These are phyloP conservation scores for Saitoella complicata DNA, from an alignment of 805 yeast genomes.

Conservation along the genomic window DNA sequence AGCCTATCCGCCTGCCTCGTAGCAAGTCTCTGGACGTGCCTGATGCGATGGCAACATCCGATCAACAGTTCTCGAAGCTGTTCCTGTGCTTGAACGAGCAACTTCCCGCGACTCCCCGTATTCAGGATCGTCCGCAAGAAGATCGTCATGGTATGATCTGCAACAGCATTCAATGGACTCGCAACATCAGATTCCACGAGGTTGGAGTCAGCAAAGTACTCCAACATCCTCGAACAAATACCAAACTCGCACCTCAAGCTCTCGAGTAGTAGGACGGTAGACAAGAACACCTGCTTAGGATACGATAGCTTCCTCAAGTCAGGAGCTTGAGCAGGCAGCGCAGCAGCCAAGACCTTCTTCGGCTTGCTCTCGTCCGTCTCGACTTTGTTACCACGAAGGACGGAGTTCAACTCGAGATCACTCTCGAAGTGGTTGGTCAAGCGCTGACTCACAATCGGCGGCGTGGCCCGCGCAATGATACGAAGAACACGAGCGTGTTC, in stretches of 20 bases:
- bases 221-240: constrained; percentile 57
- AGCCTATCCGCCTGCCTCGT: constrained; percentile 57
- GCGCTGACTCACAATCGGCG: constrained; percentile 69
- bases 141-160: constrained; percentile 29
- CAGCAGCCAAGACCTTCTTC: constrained; percentile 27
- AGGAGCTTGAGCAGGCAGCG: constrained; percentile 25
- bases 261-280: constrained; percentile 70
- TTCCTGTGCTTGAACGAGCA: constrained; percentile 47
- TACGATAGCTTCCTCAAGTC: constrained; percentile 43
- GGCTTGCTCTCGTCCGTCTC: constrained; percentile 58
- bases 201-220: constrained; percentile 78
- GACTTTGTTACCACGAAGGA: constrained; percentile 42
- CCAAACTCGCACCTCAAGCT: constrained; percentile 64
- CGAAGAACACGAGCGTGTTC: constrained; percentile 34
- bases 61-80: constrained; percentile 56
- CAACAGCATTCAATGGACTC: constrained; percentile 48
- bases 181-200: constrained; percentile 52
- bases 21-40: constrained; percentile 62
- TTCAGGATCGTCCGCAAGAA: not conserved
- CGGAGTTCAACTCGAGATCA: constrained; percentile 79
- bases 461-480: constrained; percentile 70
- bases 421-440: constrained; percentile 78
- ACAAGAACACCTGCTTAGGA: constrained; percentile 72
- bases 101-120: constrained; percentile 14
- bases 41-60: constrained; percentile 63